phyloP scores from a whole-genome alignment of 805 yeast genomes.

The Saccharomycopsis babjevae region DNA sequence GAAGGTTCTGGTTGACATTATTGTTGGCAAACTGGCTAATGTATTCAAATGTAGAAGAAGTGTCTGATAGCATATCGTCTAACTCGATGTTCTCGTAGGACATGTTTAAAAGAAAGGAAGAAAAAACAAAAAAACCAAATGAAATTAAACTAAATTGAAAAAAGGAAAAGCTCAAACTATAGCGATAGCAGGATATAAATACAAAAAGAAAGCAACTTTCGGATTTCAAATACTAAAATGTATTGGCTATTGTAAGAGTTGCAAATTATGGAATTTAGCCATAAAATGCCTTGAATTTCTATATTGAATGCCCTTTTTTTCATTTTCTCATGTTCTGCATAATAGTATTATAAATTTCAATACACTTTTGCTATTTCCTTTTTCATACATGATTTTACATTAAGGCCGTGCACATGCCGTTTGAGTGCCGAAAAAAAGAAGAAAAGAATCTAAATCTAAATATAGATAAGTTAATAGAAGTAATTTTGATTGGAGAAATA shows the following conservation, averaged over 20 bases:
- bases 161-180: not conserved
- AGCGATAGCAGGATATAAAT: not conserved
- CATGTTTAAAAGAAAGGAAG: not conserved
- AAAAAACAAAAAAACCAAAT: not conserved
- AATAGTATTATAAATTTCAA: not conserved
- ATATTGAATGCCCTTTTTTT: not conserved
- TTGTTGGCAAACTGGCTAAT: constrained; percentile 23
- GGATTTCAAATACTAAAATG: not conserved
- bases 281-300: not conserved
- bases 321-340: not conserved
- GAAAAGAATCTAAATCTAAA: not conserved
- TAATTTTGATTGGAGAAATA: not conserved
- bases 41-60: constrained; percentile 16
- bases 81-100: constrained; percentile 1
- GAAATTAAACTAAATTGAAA: not conserved
- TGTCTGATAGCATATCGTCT: constrained; percentile 8
- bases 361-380: not conserved
- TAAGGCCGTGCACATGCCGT: constrained; percentile 2
- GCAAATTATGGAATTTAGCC: not conserved
- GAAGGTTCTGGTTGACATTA: constrained; percentile 6
- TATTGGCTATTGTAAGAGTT: not conserved
- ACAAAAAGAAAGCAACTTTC: not conserved
- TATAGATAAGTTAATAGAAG: not conserved
- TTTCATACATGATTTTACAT: not conserved
- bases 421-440: not conserved